These are phyloP conservation scores for Ascobolus immersus DNA, from an alignment of 495 filamentous ascomycete species.

Conservation along the genomic window DNA sequence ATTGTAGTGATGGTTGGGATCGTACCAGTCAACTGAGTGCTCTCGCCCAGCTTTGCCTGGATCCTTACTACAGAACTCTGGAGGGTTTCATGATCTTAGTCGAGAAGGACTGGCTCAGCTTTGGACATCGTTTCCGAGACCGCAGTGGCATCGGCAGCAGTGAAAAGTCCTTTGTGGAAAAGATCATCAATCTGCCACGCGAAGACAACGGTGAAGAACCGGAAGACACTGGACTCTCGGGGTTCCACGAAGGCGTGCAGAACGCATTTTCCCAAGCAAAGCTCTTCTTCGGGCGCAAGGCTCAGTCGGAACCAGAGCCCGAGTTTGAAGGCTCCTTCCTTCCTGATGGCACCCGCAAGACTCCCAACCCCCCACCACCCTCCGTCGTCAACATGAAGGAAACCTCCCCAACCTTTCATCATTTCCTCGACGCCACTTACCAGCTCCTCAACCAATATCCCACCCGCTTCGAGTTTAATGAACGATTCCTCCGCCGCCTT, in stretches of 20 bases:
- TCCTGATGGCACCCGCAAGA: neutral
- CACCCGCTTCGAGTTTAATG: conserved; percentile 86
- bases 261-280: conserved; percentile 69
- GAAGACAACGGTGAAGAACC: conserved; percentile 12
- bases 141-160: conserved; percentile 62
- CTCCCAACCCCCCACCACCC: neutral
- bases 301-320: conserved; percentile 5
- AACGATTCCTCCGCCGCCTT: conserved; percentile 70
- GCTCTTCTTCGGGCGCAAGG: conserved; percentile 51
- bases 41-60: conserved; percentile 77
- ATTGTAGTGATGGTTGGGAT: conserved; percentile 98
- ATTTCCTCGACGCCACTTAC: conserved; percentile 88
- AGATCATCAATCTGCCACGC: conserved; percentile 6
- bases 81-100: conserved; percentile 88
- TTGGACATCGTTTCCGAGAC: conserved; percentile 89
- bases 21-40: conserved; percentile 86
- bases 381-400: conserved; percentile 30
- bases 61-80: conserved; percentile 85
- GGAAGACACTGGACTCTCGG: conserved; percentile 22
- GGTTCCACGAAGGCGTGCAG: conserved; percentile 43
- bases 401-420: conserved; percentile 90
- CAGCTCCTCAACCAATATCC: conserved; percentile 74
- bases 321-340: neutral
- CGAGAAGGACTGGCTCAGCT: conserved; percentile 95
- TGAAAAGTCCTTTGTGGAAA: conserved; percentile 72